phyloP scores from a whole-genome alignment of 1,284 basidiomycete species.

The Naganishia sp. region DNA sequence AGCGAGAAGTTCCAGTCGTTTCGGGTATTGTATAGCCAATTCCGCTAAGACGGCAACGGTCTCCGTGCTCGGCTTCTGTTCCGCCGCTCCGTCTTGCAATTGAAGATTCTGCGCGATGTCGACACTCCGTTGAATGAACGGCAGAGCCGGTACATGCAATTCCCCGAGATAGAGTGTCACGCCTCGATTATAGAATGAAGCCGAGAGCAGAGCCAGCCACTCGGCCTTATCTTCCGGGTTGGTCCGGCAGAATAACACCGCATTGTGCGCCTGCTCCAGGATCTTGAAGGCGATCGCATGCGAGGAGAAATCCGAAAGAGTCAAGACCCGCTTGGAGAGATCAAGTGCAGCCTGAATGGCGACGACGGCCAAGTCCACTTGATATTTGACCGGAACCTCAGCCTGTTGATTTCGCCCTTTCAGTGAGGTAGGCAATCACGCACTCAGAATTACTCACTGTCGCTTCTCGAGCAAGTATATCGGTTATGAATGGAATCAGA shows the following conservation, averaged over 20 bases:
- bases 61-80: constrained; percentile 36
- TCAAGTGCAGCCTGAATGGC: constrained; percentile 42
- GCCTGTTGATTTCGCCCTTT: constrained; percentile 1
- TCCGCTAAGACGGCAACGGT: constrained; percentile 55
- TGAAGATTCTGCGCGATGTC: constrained; percentile 58
- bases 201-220: constrained; percentile 17
- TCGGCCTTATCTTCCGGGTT: constrained; percentile 28
- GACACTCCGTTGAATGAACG: constrained; percentile 67
- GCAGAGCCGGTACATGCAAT: constrained; percentile 63
- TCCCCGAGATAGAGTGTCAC: constrained; percentile 40
- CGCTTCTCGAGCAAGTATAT: constrained; percentile 22
- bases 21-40: constrained; percentile 64
- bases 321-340: constrained; percentile 36
- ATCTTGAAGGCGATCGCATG: constrained; percentile 20
- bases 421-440: constrained; percentile 20
- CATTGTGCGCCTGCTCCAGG: constrained; percentile 22
- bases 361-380: constrained; percentile 35
- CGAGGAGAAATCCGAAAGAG: constrained; percentile 28
- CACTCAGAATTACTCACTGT: constrained; percentile 16
- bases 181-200: constrained; percentile 29
- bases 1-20: constrained; percentile 75
- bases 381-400: constrained; percentile 17
- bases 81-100: constrained; percentile 44
- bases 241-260: constrained; percentile 9
- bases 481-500: constrained; percentile 8